These are phyloP conservation scores for Microsporum canis DNA, from an alignment of 2,329 filamentous ascomycete genomes.

Conservation along the genomic window DNA sequence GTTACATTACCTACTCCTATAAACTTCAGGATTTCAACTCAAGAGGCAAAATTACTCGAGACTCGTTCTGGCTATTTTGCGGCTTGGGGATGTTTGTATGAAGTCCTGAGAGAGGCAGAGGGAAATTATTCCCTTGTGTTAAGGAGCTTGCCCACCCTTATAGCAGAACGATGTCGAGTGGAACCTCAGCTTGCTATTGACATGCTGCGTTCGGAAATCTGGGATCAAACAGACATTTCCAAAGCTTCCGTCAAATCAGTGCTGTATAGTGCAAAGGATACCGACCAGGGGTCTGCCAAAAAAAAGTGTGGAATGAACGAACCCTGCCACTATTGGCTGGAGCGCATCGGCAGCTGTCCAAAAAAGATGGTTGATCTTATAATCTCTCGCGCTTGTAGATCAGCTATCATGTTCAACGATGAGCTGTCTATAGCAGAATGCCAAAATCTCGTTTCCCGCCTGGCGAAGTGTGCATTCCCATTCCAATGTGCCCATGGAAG, in stretches of 20 bases:
- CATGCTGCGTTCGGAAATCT: slow-evolving; percentile 63
- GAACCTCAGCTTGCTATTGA: slow-evolving; percentile 63
- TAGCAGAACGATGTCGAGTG: slow-evolving; percentile 61
- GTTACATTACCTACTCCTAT: slow-evolving; percentile 42
- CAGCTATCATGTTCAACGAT: slow-evolving; percentile 43
- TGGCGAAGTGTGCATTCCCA: slow-evolving; percentile 36
- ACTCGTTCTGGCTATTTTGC: slow-evolving; percentile 48
- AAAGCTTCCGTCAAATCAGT: neutral
- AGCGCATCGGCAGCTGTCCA: slow-evolving; percentile 58
- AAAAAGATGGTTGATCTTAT: slow-evolving; percentile 57
- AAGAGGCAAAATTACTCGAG: slow-evolving; percentile 51
- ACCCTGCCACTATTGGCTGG: slow-evolving; percentile 42
- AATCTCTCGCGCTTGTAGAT: slow-evolving; percentile 40
- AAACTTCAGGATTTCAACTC: slow-evolving; percentile 50
- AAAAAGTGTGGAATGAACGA: neutral
- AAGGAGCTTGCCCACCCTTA: slow-evolving; percentile 53
- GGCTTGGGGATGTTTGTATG: slow-evolving; percentile 67
- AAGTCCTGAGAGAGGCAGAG: slow-evolving; percentile 19
- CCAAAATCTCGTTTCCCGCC: slow-evolving; percentile 25
- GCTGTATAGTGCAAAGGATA: neutral
- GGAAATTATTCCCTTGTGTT: slow-evolving; percentile 35
- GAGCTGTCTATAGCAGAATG: slow-evolving; percentile 30
- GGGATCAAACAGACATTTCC: slow-evolving; percentile 47
- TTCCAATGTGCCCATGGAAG: slow-evolving; percentile 43
- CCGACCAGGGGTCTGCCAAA: neutral